These are phyloP conservation scores for Talaromyces sp. DNA, from an alignment of 2,329 filamentous ascomycete genomes.

Conservation along the genomic window DNA sequence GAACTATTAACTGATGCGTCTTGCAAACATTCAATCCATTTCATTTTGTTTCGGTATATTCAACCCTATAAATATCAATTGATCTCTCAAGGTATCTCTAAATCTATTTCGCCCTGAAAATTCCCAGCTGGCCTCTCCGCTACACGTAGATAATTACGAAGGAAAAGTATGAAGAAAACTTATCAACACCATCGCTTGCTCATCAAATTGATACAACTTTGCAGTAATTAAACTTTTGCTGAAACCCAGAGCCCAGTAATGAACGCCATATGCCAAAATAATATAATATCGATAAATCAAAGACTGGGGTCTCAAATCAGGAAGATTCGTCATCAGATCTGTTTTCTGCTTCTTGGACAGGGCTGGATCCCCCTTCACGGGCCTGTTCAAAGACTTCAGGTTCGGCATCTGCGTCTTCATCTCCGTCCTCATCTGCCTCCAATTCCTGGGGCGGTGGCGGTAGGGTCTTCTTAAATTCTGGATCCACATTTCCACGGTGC, in stretches of 20 bases:
- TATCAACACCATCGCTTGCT: neutral
- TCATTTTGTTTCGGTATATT: neutral
- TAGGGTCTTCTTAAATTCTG: constrained; percentile 32
- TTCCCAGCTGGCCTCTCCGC: neutral
- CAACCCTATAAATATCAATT: neutral
- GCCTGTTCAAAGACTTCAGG: neutral
- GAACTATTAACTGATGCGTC: neutral
- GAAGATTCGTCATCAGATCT: constrained; percentile 6
- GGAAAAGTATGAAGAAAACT: neutral
- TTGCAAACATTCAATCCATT: neutral
- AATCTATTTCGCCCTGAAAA: neutral
- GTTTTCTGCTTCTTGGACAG: neutral
- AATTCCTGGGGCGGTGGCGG: constrained; percentile 27
- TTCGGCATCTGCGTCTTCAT: constrained; percentile 6
- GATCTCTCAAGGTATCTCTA: neutral
- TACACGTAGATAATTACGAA: neutral
- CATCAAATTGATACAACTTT: neutral
- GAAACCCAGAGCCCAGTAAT: neutral
- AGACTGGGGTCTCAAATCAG: neutral
- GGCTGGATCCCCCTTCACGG: neutral
- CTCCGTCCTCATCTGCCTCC: constrained; percentile 10
- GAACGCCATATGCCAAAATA: neutral
- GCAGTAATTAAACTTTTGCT: neutral
- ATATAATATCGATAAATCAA: neutral
- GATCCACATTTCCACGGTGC: constrained; percentile 42